Base-by-base conservation (phyloP, 2,329 filamentous ascomycete species). In the Aspergillus quadricinctus region DNA sequence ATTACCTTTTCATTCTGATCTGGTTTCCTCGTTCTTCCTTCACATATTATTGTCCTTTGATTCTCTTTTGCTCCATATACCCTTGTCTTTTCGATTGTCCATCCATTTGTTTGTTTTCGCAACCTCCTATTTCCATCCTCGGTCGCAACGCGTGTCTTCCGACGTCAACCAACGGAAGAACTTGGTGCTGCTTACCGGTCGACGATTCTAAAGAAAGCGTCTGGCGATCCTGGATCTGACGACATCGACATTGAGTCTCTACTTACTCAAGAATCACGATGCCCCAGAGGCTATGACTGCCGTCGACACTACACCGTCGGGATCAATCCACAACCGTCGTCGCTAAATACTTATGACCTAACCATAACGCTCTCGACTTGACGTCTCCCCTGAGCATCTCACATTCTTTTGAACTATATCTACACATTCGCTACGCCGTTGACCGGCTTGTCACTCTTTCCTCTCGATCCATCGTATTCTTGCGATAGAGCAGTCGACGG, bases 311-410 rank as follows among this genome's bases (percentile, higher is more conserved):
- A 52, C 52, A 48, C 43, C 51, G 54, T 57, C 57, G 49, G 14
- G 48, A 43, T 52, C 58, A 48, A 54, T 60, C 49, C 55, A 43
- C 52, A 57, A 56, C 54, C 55, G 57, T 57, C 50, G 53, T 51
- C 63, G 57, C 63, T 66, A 62, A 55, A 59, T 66, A 63, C 52
- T 37, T 35, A 70, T 67, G 68, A 69, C 53, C 61, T 54, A 61
- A 59, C 61, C 48, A 59, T 65, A 59, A 64, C 63, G 62, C 69
- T 69, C 66, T 66, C 69, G 69, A 72, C 69, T 72, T 67, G 70
- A 72, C 69, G 69, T 66, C 65, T 59, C 59, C 5, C 58, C 64
- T 60, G 68, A 70, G 69, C 64, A 52, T 59, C 55, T 25, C 57
- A 68, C 68, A 60, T 64, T 70, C 65, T 61, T 68, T 66, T 64